These are phyloP conservation scores for Stagonosporopsis chrysanthemi DNA, from an alignment of 2,329 filamentous ascomycete genomes.

Conservation along the genomic window DNA sequence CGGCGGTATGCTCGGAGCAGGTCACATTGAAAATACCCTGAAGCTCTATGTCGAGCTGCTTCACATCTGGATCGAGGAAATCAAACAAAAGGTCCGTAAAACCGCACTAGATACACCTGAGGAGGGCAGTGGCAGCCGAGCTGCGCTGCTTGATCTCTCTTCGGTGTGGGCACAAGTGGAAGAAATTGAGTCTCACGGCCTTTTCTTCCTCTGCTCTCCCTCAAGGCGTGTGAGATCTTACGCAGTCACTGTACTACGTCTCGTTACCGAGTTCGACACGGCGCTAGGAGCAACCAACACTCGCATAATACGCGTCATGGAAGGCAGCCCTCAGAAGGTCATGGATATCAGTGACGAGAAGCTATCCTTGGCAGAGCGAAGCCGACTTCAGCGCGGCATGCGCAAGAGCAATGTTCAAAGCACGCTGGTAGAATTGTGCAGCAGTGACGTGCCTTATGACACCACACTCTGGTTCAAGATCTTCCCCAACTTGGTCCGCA, in stretches of 20 bases:
- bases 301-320: slow-evolving; percentile 88
- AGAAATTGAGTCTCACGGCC: slow-evolving; percentile 92
- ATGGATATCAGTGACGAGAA: slow-evolving; percentile 94
- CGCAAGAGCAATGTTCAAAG: slow-evolving; percentile 83
- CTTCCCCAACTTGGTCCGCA: slow-evolving; percentile 91
- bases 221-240: slow-evolving; percentile 88
- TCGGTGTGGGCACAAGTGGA: slow-evolving; percentile 93
- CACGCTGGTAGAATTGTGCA: slow-evolving; percentile 90
- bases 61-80: slow-evolving; percentile 97
- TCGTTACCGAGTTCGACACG: slow-evolving; percentile 92
- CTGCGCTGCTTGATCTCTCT: slow-evolving; percentile 81
- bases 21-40: slow-evolving; percentile 93
- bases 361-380: slow-evolving; percentile 89
- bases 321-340: slow-evolving; percentile 85
- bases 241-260: slow-evolving; percentile 87
- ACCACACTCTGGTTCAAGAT: slow-evolving; percentile 97
- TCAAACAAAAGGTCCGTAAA: slow-evolving; percentile 83
- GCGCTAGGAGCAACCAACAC: slow-evolving; percentile 82
- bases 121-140: slow-evolving; percentile 75
- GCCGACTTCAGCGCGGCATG: slow-evolving; percentile 87
- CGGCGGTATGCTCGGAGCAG: slow-evolving; percentile 91
- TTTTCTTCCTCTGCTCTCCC: slow-evolving; percentile 97
- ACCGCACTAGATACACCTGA: slow-evolving; percentile 67
- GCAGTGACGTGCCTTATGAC: slow-evolving; percentile 94
- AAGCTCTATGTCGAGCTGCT: slow-evolving; percentile 92